phyloP scores from a whole-genome alignment of 2,329 filamentous ascomycete genomes.

The Mycosphaerelloides madeirae region DNA sequence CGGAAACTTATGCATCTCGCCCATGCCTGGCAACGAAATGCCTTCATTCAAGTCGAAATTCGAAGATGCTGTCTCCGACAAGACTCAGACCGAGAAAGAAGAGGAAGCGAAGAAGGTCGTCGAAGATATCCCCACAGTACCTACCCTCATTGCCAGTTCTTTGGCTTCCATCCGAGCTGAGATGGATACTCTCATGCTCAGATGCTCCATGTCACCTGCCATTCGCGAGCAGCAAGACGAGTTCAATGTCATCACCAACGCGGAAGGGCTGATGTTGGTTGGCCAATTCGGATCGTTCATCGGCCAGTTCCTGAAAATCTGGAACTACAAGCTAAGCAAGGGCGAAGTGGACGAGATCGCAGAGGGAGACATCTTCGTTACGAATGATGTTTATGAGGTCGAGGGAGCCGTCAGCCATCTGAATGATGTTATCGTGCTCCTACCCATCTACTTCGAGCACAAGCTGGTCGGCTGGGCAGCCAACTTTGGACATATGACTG shows the following conservation, averaged over 20 bases:
- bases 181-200: slow-evolving; percentile 27
- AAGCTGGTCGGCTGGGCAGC: slow-evolving; percentile 26
- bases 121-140: slow-evolving; percentile 22
- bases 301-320: slow-evolving; percentile 27
- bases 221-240: slow-evolving; percentile 28
- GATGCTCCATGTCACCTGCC: slow-evolving; percentile 26
- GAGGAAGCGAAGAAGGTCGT: slow-evolving; percentile 22
- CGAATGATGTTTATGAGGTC: slow-evolving; percentile 27
- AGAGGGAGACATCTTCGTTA: slow-evolving; percentile 26
- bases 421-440: slow-evolving; percentile 23
- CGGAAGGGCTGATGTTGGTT: slow-evolving; percentile 23
- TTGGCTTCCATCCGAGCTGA: slow-evolving; percentile 24
- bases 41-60: slow-evolving; percentile 23
- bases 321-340: slow-evolving; percentile 21
- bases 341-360: slow-evolving; percentile 23
- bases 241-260: slow-evolving; percentile 28
- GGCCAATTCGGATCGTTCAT: slow-evolving; percentile 27
- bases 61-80: slow-evolving; percentile 17
- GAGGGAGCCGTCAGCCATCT: slow-evolving; percentile 25
- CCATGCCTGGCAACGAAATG: slow-evolving; percentile 23
- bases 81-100: slow-evolving; percentile 19
- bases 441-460: slow-evolving; percentile 25
- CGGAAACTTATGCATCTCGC: slow-evolving; percentile 26
- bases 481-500: slow-evolving; percentile 27
- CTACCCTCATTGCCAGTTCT: slow-evolving; percentile 23